Evolutionary conservation across 2,329 filamentous ascomycete species (phyloP).

Genomic region (Plenodomus tracheiphilus): DNA sequence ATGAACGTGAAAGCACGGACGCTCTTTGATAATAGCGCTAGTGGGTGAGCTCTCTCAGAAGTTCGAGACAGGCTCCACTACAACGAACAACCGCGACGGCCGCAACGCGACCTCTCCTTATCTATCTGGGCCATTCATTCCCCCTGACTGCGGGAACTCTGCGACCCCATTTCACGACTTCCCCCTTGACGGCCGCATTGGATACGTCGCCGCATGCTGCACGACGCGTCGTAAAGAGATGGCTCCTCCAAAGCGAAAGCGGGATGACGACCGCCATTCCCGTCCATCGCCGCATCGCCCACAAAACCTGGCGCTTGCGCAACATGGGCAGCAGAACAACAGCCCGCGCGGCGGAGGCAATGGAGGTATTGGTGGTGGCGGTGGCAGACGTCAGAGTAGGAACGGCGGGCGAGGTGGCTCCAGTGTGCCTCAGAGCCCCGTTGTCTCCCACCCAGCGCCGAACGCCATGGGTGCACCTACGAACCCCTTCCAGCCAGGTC

Average conservation of each 20-base stretch:
- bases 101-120: conserved; percentile 11
- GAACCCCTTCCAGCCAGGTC: conserved; percentile 18
- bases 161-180: conserved; percentile 2
- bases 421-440: conserved; percentile 37
- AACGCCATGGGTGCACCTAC: conserved; percentile 36
- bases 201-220: conserved; percentile 33
- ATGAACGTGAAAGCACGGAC: conserved; percentile 7
- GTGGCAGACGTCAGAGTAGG: conserved; percentile 33
- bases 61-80: conserved; percentile 14
- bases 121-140: background rate
- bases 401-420: conserved; percentile 32
- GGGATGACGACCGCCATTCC: conserved; percentile 47
- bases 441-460: conserved; percentile 33
- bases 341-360: conserved; percentile 32
- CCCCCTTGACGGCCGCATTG: conserved; percentile 7
- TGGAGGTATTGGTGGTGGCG: conserved; percentile 22
- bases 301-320: conserved; percentile 55
- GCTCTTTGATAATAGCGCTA: conserved; percentile 7
- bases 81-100: conserved; percentile 5
- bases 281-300: conserved; percentile 57
- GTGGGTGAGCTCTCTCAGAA: conserved; percentile 9
- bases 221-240: conserved; percentile 42
- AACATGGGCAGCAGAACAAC: conserved; percentile 45
- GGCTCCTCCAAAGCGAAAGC: conserved; percentile 63
- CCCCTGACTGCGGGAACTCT: conserved; percentile 1